Conservation (phyloP, 371 early-diverging fungal genomes). For the Chytridiales sp. region DNA sequence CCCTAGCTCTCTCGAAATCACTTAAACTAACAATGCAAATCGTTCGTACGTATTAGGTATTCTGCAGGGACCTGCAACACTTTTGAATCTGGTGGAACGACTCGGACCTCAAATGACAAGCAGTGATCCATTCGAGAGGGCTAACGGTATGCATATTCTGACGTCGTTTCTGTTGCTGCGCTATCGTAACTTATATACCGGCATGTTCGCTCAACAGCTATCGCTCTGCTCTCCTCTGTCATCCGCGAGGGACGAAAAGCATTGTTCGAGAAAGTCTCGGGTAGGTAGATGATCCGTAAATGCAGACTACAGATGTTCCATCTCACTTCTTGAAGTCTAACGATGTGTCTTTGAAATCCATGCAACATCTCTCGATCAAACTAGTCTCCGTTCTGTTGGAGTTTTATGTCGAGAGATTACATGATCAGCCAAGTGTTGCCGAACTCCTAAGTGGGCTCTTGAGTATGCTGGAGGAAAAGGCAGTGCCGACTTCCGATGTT, state of each 20-base stretch:
- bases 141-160: constrained; percentile 60
- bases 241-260: not conserved
- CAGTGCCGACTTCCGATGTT: constrained; percentile 31
- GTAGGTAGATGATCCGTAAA: not conserved
- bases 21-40: no score
- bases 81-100: constrained; percentile 65
- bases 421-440: constrained; percentile 46
- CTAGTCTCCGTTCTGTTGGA: constrained; percentile 40
- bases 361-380: constrained; percentile 7
- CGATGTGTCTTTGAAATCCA: constrained; percentile 11
- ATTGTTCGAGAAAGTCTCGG: not conserved
- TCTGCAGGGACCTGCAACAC: not conserved
- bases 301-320: not conserved
- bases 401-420: constrained; percentile 46
- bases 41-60: not conserved
- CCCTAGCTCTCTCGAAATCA: no score
- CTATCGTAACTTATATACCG: not conserved
- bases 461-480: constrained; percentile 32
- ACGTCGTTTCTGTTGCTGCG: not conserved
- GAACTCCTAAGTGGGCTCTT: constrained; percentile 35
- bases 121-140: constrained; percentile 78
- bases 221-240: not conserved
- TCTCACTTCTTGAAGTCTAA: not conserved
- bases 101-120: constrained; percentile 78
- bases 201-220: not conserved